Evolutionary conservation across 768 basidiomycete genomes (phyloP).

Genomic region (Hygrophoropsis aurantiaca): DNA sequence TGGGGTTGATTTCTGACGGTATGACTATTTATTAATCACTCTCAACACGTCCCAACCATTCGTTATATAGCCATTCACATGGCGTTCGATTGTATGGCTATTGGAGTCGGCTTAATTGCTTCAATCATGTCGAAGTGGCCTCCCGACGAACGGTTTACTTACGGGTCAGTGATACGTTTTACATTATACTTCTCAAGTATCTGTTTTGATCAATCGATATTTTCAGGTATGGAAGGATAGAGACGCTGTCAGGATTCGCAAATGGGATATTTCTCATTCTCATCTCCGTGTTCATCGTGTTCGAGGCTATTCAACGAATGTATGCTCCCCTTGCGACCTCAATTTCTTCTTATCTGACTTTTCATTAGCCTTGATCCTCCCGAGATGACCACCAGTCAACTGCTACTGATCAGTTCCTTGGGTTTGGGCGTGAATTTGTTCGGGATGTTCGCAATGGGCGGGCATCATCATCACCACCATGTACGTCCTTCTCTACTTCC

Average conservation of each 20-base stretch:
- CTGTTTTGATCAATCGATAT: not conserved
- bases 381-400: slow-evolving; percentile 95
- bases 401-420: slow-evolving; percentile 83
- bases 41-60: too few relatives aligned
- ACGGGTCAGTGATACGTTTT: slow-evolving; percentile 62
- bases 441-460: slow-evolving; percentile 99
- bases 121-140: slow-evolving; percentile 99
- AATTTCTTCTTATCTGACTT: not conserved
- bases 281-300: slow-evolving; percentile 97
- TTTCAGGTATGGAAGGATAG: slow-evolving; percentile 86
- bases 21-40: slow-evolving; percentile 18
- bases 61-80: slow-evolving; percentile 92
- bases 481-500: slow-evolving; percentile 37
- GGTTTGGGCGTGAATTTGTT: slow-evolving; percentile 94
- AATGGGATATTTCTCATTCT: slow-evolving; percentile 93
- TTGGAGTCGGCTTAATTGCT: slow-evolving; percentile 92
- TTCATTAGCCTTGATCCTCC: slow-evolving; percentile 79
- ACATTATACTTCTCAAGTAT: slow-evolving; percentile 2
- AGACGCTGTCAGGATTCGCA: slow-evolving; percentile 96
- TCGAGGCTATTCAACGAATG: slow-evolving; percentile 96
- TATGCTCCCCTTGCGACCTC: slow-evolving; percentile 34
- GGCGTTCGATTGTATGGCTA: slow-evolving; percentile 99
- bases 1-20: slow-evolving; percentile 98
- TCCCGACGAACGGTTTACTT: slow-evolving; percentile 91
- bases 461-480: slow-evolving; percentile 76